Evolutionary conservation across 148 eudicot genomes (phyloP).

Genomic region (Silene uniflora): DNA sequence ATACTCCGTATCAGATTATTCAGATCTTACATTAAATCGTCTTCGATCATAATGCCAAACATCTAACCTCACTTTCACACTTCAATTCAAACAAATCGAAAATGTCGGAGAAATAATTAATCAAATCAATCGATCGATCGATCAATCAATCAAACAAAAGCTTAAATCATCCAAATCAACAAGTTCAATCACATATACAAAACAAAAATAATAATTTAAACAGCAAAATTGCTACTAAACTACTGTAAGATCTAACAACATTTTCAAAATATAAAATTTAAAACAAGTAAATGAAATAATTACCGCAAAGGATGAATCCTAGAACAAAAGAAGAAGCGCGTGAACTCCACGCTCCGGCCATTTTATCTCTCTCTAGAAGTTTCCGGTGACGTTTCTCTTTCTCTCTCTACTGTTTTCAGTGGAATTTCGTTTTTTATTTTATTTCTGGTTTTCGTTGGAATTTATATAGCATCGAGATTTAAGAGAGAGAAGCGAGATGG

Average conservation of each 20-base stretch:
- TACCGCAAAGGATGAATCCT: conserved; percentile 54
- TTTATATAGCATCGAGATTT: not conserved
- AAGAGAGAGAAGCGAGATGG: conserved; percentile 2
- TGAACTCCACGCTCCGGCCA: conserved; percentile 46
- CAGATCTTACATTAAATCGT: too few relatives aligned
- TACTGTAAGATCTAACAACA: conserved; percentile 9
- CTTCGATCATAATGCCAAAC: too few relatives aligned
- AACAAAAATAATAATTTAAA: too few relatives aligned
- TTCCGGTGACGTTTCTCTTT: conserved; percentile 2
- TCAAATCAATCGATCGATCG: not conserved
- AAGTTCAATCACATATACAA: too few relatives aligned
- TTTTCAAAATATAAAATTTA: too few relatives aligned
- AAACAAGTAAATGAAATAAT: conserved; percentile 1
- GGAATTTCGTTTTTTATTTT: not conserved
- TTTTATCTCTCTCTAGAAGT: conserved; percentile 6
- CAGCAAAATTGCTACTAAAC: not conserved
- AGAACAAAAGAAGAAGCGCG: conserved; percentile 40
- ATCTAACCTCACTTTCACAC: not conserved
- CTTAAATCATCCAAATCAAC: not conserved
- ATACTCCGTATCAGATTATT: too few relatives aligned
- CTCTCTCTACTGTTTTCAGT: not conserved
- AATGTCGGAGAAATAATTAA: not conserved
- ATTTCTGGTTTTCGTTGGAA: not conserved
- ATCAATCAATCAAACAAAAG: not conserved
- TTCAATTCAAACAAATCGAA: not conserved